Evolutionary conservation across 2,329 filamentous ascomycete species (phyloP), one percentile per base, ranked within the genome.

Genomic region (Zymoseptoria tritici): DNA sequence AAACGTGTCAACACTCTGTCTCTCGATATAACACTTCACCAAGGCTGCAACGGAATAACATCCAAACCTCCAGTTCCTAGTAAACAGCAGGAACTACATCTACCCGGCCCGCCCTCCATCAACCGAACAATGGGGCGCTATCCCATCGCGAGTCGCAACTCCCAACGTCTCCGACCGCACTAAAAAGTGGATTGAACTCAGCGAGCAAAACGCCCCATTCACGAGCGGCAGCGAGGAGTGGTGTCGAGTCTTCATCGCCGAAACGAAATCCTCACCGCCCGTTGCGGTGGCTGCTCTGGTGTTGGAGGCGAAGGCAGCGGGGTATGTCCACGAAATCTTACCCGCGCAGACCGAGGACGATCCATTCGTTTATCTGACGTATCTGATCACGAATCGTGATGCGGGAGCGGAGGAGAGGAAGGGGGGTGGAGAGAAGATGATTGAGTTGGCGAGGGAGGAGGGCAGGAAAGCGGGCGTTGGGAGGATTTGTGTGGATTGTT

Each of bases 311-410:
- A 60, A 55, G 21, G 52, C 59, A 8, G 52, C 60, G 9, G 55
- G 52, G 9, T 66, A 66, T 21, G 50, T 70, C 68, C 2, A 78
- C 77, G 60, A 85, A 82, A 61, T 88, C 83, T 72, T 89, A 87
- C 51, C 51, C 11, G 9, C 51, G 16, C 52, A 71, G 49, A 61
- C 62, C 29, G 52, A 59, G 8, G 20, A 54, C 1, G 58, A 62
- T 11, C 60, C 61, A 20, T 65, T 62, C 31, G 55, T 63, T 2
- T 65, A 64, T 36, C 16, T 66, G 16, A 22, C 54, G 3, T 66
- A 60, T 49, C 51, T 66, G 1, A 64, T 66, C 49, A 59, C 63
- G 19, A 60, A 66, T 53, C 55, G 61, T 11, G 42, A 57, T 26
- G 61, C 54, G 2, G 63, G 60, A 8, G 36, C 36, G 36, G 36